Percentiles rank a stretch among this genome's conserved stretches.
These are phyloP conservation scores for Penicillium sp. DNA, from an alignment of 2,329 filamentous ascomycete species.

Conservation along the genomic window DNA sequence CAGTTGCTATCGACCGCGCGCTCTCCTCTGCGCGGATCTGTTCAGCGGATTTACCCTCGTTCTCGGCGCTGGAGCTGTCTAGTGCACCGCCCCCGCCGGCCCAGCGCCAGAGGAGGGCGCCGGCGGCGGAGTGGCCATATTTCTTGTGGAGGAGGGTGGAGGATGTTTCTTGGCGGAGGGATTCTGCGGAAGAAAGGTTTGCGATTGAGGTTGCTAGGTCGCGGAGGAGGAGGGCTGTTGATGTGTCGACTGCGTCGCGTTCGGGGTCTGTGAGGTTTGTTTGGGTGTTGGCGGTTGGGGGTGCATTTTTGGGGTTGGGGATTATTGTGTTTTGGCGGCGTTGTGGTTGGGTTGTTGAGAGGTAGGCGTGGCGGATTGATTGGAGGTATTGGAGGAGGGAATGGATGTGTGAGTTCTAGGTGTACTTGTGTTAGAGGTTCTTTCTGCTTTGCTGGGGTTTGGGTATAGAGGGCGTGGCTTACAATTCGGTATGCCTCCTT, in stretches of 20 bases:
- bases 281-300: conserved; percentile 45
- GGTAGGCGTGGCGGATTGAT: conserved; percentile 83
- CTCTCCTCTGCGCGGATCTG: conserved; percentile 71
- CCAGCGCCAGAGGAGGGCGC: conserved; percentile 53
- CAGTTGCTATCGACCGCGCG: conserved; percentile 64
- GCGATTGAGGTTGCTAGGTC: conserved; percentile 81
- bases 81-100: conserved; percentile 54
- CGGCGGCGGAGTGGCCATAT: conserved; percentile 55
- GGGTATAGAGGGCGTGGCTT: conserved; percentile 13
- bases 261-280: conserved; percentile 71
- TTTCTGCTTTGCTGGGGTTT: not conserved
- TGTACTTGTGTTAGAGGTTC: not conserved
- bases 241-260: conserved; percentile 81
- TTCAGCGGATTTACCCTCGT: conserved; percentile 59
- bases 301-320: conserved; percentile 24
- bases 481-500: conserved; percentile 95
- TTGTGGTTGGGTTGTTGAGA: conserved; percentile 70
- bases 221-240: conserved; percentile 80
- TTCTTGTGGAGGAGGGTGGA: conserved; percentile 70
- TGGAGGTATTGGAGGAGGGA: conserved; percentile 78
- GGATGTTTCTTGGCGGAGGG: conserved; percentile 75
- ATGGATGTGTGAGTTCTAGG: conserved; percentile 78
- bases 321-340: conserved; percentile 33
- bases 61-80: conserved; percentile 39
- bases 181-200: conserved; percentile 76